These are phyloP conservation scores for Aspergillus homomorphus DNA, from an alignment of 495 filamentous ascomycete genomes.

Conservation along the genomic window DNA sequence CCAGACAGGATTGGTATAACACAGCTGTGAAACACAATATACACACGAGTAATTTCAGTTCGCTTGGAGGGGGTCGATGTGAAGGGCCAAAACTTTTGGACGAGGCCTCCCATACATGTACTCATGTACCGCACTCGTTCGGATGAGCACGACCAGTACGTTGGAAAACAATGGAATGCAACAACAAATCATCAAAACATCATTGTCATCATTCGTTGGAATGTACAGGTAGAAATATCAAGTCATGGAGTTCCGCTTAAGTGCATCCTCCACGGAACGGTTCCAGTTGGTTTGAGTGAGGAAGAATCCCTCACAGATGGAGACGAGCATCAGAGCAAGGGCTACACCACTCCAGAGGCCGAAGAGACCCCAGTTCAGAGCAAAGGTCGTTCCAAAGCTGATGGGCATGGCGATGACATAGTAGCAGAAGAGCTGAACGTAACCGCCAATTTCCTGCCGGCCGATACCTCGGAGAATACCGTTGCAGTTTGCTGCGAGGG, in stretches of 20 bases:
- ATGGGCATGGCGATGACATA: slow-evolving; percentile 84
- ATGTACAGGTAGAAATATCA: slow-evolving; percentile 22
- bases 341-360: slow-evolving; percentile 85
- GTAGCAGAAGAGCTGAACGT: slow-evolving; percentile 79
- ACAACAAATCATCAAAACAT: not conserved
- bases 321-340: slow-evolving; percentile 63
- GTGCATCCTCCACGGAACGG: slow-evolving; percentile 68
- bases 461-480: slow-evolving; percentile 82
- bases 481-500: slow-evolving; percentile 71
- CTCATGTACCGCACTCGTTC: not conserved
- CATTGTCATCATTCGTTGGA: slow-evolving; percentile 3
- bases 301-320: slow-evolving; percentile 62
- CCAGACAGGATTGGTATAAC: not conserved
- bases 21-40: not conserved
- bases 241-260: slow-evolving; percentile 59
- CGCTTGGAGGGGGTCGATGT: not conserved
- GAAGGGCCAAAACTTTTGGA: not conserved
- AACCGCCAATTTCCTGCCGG: slow-evolving; percentile 83
- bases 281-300: slow-evolving; percentile 68
- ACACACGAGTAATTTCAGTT: not conserved
- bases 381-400: slow-evolving; percentile 72
- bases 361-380: slow-evolving; percentile 64
- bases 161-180: not conserved
- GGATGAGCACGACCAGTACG: not conserved
- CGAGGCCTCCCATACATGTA: not conserved